Evolutionary conservation across 2,329 filamentous ascomycete species (phyloP).

Genomic region (Epichloe scottii): DNA sequence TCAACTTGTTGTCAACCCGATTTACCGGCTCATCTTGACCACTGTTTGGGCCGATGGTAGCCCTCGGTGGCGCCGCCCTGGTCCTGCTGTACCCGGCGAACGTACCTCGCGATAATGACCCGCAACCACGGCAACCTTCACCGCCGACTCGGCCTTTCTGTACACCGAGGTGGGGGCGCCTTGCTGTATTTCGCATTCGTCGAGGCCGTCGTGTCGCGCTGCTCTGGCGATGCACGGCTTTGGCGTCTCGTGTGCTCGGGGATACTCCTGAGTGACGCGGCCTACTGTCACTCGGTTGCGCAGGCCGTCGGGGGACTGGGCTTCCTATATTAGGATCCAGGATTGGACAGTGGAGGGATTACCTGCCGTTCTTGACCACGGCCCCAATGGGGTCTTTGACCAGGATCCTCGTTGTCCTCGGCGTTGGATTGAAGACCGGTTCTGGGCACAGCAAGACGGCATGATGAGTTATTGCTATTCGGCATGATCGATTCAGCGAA

Average conservation of each 20-base stretch:
- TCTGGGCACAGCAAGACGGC: background rate
- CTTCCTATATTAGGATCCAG: constrained; percentile 10
- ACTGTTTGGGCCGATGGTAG: constrained; percentile 23
- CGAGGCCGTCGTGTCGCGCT: constrained; percentile 22
- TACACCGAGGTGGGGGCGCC: constrained; percentile 7
- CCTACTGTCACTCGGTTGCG: constrained; percentile 17
- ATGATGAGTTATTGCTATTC: no score
- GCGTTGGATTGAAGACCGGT: constrained; percentile 12
- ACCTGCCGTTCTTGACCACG: constrained; percentile 15
- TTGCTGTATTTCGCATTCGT: constrained; percentile 25
- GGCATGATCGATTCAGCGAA: no score
- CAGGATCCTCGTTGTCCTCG: constrained; percentile 17
- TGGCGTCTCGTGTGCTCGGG: constrained; percentile 23
- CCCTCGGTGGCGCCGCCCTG: constrained; percentile 18
- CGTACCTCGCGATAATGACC: constrained; percentile 19
- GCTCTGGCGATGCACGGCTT: constrained; percentile 19
- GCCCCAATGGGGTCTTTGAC: constrained; percentile 15
- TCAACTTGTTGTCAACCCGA: no score
- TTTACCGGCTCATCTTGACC: constrained; percentile 21
- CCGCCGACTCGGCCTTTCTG: constrained; percentile 12
- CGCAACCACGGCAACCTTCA: constrained; percentile 11
- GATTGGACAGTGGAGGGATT: constrained; percentile 19
- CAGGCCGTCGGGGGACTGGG: constrained; percentile 24
- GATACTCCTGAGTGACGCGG: constrained; percentile 24
- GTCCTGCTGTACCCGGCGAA: constrained; percentile 15